These are phyloP conservation scores for Wickerhamomyces hampshirensis DNA, from an alignment of 805 yeast genomes.

Conservation along the genomic window DNA sequence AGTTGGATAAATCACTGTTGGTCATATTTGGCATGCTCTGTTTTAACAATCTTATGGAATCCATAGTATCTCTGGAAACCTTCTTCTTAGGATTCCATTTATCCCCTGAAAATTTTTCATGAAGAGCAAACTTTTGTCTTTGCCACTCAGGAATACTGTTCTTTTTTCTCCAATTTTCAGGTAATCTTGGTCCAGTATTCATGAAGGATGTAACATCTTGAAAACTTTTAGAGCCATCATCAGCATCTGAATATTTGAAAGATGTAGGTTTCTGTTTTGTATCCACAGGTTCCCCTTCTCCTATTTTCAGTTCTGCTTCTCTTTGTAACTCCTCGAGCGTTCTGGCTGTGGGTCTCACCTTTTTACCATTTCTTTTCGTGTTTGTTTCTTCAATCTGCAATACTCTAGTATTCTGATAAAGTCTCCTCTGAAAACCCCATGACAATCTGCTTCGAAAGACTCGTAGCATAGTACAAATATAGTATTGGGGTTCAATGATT, in stretches of 20 bases:
- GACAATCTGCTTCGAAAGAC: not conserved
- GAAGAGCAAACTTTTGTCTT: constrained; percentile 58
- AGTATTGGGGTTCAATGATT: too few relatives aligned
- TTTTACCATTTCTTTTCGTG: too few relatives aligned
- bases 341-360: not conserved
- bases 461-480: too few relatives aligned
- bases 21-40: constrained; percentile 54
- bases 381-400: not conserved
- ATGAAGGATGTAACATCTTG: constrained; percentile 13
- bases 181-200: constrained; percentile 29
- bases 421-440: not conserved
- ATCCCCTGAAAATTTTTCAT: constrained; percentile 52
- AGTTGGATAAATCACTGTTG: constrained; percentile 53
- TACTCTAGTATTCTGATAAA: not conserved
- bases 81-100: constrained; percentile 66
- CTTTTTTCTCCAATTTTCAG: constrained; percentile 41
- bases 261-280: too few relatives aligned
- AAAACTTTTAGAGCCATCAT: constrained; percentile 3
- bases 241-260: too few relatives aligned
- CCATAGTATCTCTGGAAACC: constrained; percentile 66
- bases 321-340: not conserved
- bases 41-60: constrained; percentile 54
- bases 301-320: not conserved
- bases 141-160: constrained; percentile 65
- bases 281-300: too few relatives aligned